These are phyloP conservation scores for Suillus ampliporus DNA, from an alignment of 768 basidiomycete species.

Conservation along the genomic window DNA sequence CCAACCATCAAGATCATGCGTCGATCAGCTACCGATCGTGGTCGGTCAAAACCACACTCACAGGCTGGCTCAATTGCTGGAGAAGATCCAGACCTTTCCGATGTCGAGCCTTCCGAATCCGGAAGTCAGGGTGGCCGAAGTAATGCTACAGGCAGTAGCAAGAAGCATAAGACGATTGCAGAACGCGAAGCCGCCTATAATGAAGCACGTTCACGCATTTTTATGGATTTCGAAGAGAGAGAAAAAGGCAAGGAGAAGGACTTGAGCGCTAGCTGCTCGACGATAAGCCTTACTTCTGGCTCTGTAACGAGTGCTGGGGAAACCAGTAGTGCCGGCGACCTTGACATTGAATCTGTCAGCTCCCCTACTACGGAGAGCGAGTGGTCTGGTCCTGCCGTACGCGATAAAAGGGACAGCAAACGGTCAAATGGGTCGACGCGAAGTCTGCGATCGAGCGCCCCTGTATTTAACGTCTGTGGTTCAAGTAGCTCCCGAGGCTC, in stretches of 20 bases:
- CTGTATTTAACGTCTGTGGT: conserved; percentile 54
- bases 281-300: conserved; percentile 70
- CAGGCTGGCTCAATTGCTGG: conserved; percentile 74
- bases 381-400: conserved; percentile 65
- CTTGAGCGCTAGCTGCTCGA: conserved; percentile 78
- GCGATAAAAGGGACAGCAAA: conserved; percentile 61
- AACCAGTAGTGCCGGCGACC: conserved; percentile 65
- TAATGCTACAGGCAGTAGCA: conserved; percentile 63
- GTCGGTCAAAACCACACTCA: conserved; percentile 64
- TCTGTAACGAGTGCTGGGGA: conserved; percentile 64
- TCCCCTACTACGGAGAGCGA: conserved; percentile 84
- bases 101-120: conserved; percentile 79
- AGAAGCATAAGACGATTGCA: conserved; percentile 79
- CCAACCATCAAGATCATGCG: conserved; percentile 93
- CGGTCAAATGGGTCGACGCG: conserved; percentile 63
- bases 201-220: conserved; percentile 84
- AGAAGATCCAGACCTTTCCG: conserved; percentile 79
- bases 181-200: conserved; percentile 91
- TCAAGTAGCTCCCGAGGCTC: conserved; percentile 73
- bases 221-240: conserved; percentile 80
- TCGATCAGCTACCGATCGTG: conserved; percentile 59
- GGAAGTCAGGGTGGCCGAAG: conserved; percentile 78
- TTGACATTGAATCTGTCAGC: conserved; percentile 65
- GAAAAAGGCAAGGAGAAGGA: conserved; percentile 72
- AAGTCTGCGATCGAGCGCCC: conserved; percentile 59